Conservation (phyloP, 139 green algal genomes). For the Pleodorina starrii region DNA sequence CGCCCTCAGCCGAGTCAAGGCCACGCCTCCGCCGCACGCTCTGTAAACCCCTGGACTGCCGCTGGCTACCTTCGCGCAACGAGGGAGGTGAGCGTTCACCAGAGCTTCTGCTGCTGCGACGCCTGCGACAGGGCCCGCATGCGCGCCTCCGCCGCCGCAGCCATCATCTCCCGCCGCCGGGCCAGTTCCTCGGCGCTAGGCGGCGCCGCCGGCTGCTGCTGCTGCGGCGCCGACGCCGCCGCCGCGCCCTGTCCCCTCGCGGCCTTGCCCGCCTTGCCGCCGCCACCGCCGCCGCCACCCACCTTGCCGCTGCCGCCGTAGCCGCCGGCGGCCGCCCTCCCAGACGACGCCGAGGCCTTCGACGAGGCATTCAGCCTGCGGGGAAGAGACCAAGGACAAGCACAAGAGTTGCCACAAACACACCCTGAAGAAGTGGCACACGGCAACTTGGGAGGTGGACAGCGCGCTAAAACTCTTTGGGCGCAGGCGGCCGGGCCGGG, state of each 20-base stretch:
- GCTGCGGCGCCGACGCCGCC: constrained; percentile 28
- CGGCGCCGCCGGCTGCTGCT: constrained; percentile 33
- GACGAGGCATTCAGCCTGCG: constrained; percentile 14
- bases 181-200: constrained; percentile 67
- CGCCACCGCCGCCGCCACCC: constrained; percentile 37
- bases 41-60: too few species aligned
- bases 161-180: constrained; percentile 72
- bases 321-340: neutral
- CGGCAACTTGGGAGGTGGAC: too few species aligned
- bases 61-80: too few species aligned
- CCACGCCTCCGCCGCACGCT: too few species aligned
- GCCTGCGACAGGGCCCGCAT: constrained; percentile 73
- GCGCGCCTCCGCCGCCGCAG: constrained; percentile 84
- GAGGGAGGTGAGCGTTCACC: constrained; percentile 42
- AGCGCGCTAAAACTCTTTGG: too few species aligned
- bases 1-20: too few species aligned
- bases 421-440: too few species aligned
- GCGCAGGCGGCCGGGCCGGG: too few species aligned
- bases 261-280: constrained; percentile 6
- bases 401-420: too few species aligned
- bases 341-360: neutral
- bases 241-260: neutral
- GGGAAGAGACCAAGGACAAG: too few species aligned
- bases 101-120: constrained; percentile 66
- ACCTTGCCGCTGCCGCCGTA: constrained; percentile 13